Base-by-base conservation (phyloP, 1,284 basidiomycete species). In the Coniophora puteana region DNA sequence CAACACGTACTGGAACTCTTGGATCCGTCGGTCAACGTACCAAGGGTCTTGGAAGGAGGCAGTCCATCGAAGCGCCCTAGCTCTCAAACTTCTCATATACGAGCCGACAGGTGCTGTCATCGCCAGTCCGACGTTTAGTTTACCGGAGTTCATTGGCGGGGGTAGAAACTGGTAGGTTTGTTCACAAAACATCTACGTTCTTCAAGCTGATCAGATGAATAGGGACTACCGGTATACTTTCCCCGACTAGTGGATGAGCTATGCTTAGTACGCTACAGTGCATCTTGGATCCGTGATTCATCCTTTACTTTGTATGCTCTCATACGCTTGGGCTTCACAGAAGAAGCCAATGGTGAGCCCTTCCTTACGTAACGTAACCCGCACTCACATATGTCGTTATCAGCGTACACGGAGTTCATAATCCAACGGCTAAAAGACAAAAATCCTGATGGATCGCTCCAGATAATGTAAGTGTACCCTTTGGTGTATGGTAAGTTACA, bases 21-120 rank as follows among this genome's bases (percentile, higher is more conserved):
- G 93, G 93, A 84, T 94, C 51, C 69, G 74, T 13, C 76, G 78
- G 51, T 89, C 84, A 13, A 87, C 83, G 0, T 96, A 96, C 62
- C 75, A 74, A 16, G 93, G 93, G 0, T 79, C 89, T n/a, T 97
- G 93, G 93, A 85, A 93, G 50, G 93, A 97, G 62, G 81, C 83
- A 1, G 90, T 95, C 3, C 79, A 90, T 57, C 78, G 92, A 21
- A 90, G 87, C 42, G 93, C 90, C 0, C 71, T 95, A n/a, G 88
- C 89, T 0, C 67, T 90, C 41, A 89, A 89, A 59, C 68, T 93
- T n/a, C 71, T 93, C 46, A 90, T 90, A 31, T 93, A 75, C 53
- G 86, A 91, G 54, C 88, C 88, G 0, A 93, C 89, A 1, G 86
- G 80, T 20, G 93, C 93, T 1, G 86, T 94, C 36, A 83, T 95